Evolutionary conservation across 768 basidiomycete genomes (phyloP), one percentile per base, ranked within the genome.

Genomic region (Boletales sp.): DNA sequence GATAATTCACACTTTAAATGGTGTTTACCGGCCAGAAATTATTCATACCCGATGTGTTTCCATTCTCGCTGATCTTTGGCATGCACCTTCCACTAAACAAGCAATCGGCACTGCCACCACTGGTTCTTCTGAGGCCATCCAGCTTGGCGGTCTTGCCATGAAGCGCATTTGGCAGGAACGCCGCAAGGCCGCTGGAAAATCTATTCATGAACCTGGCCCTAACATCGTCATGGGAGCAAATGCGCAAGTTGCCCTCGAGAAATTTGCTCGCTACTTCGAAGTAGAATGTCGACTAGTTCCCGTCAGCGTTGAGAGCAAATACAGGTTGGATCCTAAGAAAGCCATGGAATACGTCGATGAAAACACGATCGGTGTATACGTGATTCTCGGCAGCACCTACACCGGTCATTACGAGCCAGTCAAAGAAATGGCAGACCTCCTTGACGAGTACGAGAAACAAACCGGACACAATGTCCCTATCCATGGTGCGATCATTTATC

Each of bases 341-440:
- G 82, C 81, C 0, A 79, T 86, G 72, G 70, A 85, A 38, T 79
- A 72, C 44, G 74, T 86, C 14, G 86, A 87, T 57, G 84, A 86
- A 69, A 86, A 86, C 54, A 83, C 82, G 1, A 86, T 87, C 51
- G 84, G 84, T 41, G 70, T 87, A 45, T 86, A 82, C 53, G 80
- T 81, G 49, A 80, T 80, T 50, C 71, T 81, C 21, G 77, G 74
- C 30, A 74, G 85, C 75, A 79, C 75, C 21, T 77, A 74, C 55
- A 81, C 80, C 7, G 80, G 76, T n/a, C 74, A 73, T 56, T 82
- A 76, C 59, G 94, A 95, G 59, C 83, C 86, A 12, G 93, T 97
- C 30, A 80, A 88, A 64, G 88, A 86, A 64, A 89, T 97, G 83
- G 74, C 86, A 1, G 82, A 84, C 37, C 75, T 89, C 10, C 72